Evolutionary conservation across 2,329 filamentous ascomycete genomes (phyloP).

Genomic region (Aureobasidium mangrovei): DNA sequence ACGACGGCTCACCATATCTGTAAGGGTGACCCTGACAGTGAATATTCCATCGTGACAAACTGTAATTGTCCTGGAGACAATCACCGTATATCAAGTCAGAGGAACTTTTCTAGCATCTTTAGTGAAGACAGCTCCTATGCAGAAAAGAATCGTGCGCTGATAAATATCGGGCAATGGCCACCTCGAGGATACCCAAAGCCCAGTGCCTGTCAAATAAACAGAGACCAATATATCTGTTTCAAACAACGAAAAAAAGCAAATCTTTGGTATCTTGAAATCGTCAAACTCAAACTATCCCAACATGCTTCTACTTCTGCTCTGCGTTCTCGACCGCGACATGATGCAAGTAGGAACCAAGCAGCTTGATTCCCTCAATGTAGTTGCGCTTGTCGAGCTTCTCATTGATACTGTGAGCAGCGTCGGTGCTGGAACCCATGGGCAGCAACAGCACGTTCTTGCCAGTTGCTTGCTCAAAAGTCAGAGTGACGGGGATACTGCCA

Average conservation of each 20-base stretch:
- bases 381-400: constrained; percentile 96
- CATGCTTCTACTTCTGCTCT: constrained; percentile 14
- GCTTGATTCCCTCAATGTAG: constrained; percentile 96
- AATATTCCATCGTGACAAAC: too few relatives aligned
- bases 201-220: too few relatives aligned
- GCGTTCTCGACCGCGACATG: constrained; percentile 87
- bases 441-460: constrained; percentile 94
- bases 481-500: constrained; percentile 90
- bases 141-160: too few relatives aligned
- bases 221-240: too few relatives aligned
- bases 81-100: too few relatives aligned
- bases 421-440: constrained; percentile 95
- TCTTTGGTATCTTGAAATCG: constrained; percentile 8
- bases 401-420: constrained; percentile 95
- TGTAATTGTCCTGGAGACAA: too few relatives aligned
- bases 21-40: too few relatives aligned
- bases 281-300: neutral
- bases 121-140: too few relatives aligned
- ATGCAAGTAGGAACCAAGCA: constrained; percentile 89
- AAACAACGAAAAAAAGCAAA: neutral
- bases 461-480: constrained; percentile 95
- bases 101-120: too few relatives aligned
- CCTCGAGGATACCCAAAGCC: too few relatives aligned
- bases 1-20: too few relatives aligned
- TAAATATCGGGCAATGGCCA: too few relatives aligned